These are phyloP conservation scores for Aureobasidium uvarum DNA, from an alignment of 2,329 filamentous ascomycete genomes.

Conservation along the genomic window DNA sequence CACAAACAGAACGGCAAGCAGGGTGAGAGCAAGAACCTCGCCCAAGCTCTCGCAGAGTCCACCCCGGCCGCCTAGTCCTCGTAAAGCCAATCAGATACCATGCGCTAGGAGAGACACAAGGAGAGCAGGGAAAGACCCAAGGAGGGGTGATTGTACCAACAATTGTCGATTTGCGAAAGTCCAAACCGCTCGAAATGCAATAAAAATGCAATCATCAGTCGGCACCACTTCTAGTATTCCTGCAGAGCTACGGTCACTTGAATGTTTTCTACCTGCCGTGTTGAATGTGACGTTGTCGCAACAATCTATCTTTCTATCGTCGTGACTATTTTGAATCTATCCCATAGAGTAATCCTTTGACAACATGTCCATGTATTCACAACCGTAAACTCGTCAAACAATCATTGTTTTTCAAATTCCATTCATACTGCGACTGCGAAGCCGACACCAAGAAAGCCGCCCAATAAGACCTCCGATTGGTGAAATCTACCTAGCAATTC, in stretches of 20 bases:
- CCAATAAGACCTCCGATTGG: constrained; percentile 5
- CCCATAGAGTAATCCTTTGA: not conserved
- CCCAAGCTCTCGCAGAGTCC: constrained; percentile 48
- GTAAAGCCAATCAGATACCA: constrained; percentile 20
- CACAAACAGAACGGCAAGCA: constrained; percentile 84
- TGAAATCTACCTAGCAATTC: constrained; percentile 1
- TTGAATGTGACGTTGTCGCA: not conserved
- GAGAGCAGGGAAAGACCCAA: not conserved
- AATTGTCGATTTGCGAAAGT: constrained; percentile 18
- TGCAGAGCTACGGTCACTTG: not conserved
- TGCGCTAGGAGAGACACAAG: not conserved
- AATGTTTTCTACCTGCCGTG: not conserved
- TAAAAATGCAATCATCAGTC: constrained; percentile 17
- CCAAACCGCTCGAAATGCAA: constrained; percentile 8
- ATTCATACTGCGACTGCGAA: constrained; percentile 1
- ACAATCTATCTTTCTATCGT: not conserved
- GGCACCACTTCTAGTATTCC: not conserved
- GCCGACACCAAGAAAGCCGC: not conserved
- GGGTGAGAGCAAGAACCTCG: constrained; percentile 75
- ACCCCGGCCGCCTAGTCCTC: constrained; percentile 31
- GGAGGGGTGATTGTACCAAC: constrained; percentile 21
- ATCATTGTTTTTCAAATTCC: not conserved
- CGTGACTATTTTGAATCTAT: not conserved
- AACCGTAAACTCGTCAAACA: not conserved
- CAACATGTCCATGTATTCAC: too few relatives aligned